phyloP scores from a whole-genome alignment of 257 asterid species.

The Voacanga thouarsii region DNA sequence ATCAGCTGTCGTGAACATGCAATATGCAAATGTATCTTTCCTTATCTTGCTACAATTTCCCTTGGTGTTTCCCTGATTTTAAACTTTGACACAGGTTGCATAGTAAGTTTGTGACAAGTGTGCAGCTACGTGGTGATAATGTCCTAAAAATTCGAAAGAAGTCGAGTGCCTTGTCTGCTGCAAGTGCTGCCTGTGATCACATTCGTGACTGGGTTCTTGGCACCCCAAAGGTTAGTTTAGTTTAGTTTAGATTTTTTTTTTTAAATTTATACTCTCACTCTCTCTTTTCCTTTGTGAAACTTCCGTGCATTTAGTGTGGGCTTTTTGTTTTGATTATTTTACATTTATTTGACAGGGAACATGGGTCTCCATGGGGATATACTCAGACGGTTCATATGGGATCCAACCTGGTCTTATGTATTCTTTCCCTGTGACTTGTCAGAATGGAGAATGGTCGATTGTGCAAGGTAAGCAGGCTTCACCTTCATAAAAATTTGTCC shows the following conservation, averaged over 20 bases:
- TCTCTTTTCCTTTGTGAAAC: neutral
- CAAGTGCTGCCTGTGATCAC: constrained; percentile 83
- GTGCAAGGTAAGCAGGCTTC: constrained; percentile 49
- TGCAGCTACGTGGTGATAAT: constrained; percentile 63
- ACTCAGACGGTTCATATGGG: constrained; percentile 80
- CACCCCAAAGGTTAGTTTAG: constrained; percentile 64
- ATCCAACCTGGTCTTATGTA: constrained; percentile 64
- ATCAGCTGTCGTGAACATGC: neutral
- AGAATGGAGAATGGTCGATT: constrained; percentile 80
- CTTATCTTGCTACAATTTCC: neutral
- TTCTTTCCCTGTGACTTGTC: constrained; percentile 78
- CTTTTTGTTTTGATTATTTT: neutral
- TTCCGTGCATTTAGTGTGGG: neutral
- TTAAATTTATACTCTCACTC: too few species aligned
- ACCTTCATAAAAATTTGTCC: neutral
- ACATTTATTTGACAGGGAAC: constrained; percentile 39
- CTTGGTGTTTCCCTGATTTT: neutral
- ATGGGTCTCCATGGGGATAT: constrained; percentile 90
- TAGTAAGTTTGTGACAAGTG: constrained; percentile 47
- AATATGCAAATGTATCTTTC: too few species aligned
- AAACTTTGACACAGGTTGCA: neutral
- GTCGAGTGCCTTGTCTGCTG: constrained; percentile 87
- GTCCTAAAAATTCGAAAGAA: constrained; percentile 69
- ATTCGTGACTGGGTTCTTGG: constrained; percentile 76
- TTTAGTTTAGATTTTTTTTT: too few species aligned